These are phyloP conservation scores for Pichia cabralensis DNA, from an alignment of 805 yeast species.

Conservation along the genomic window DNA sequence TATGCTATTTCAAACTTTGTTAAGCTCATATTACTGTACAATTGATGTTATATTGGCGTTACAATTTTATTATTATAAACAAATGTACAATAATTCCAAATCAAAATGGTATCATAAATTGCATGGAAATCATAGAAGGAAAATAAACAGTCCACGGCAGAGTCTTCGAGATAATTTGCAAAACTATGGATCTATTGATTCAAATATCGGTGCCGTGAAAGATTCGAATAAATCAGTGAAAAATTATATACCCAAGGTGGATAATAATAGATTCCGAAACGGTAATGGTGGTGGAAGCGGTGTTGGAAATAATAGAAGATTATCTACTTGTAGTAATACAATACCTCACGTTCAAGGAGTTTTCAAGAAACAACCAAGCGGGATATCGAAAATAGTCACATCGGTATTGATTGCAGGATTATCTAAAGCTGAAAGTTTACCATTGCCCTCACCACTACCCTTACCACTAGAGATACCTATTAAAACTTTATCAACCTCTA, in stretches of 20 bases:
- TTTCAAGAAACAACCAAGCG: not conserved
- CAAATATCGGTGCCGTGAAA: not conserved
- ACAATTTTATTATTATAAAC: constrained; percentile 41
- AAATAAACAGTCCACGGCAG: constrained; percentile 17
- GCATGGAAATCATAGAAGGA: constrained; percentile 11
- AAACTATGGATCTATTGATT: constrained; percentile 7
- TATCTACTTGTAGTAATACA: no score
- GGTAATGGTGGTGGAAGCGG: no score
- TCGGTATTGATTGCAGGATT: constrained; percentile 19
- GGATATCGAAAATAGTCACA: constrained; percentile 4
- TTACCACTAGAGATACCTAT: no score
- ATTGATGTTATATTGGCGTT: constrained; percentile 35
- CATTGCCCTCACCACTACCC: no score
- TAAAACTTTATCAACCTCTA: no score
- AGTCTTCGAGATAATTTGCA: constrained; percentile 15
- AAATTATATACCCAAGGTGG: no score
- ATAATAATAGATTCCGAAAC: no score
- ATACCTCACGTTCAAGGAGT: constrained; percentile 6
- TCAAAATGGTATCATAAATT: constrained; percentile 19
- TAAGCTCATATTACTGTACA: constrained; percentile 39
- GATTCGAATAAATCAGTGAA: not conserved
- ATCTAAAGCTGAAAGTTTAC: constrained; percentile 21
- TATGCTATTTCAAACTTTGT: constrained; percentile 35
- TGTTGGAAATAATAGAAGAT: no score
- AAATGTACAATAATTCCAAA: constrained; percentile 29